Conservation (phyloP, 371 early-diverging fungal genomes). For the Apophysomyces trapeziformis region DNA sequence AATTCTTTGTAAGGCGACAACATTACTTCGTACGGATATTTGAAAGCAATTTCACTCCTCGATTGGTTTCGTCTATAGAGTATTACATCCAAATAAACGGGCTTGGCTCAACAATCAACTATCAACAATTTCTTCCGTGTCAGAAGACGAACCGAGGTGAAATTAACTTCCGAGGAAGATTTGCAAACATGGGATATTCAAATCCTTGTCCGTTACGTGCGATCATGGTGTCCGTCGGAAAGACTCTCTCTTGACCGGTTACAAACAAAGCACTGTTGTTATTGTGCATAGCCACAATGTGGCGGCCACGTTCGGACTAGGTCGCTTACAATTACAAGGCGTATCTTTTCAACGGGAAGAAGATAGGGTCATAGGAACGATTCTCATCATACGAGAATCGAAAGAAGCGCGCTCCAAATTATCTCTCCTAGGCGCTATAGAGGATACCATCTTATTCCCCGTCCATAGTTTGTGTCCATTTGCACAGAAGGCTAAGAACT, state of each 20-base stretch:
- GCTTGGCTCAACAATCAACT: neutral
- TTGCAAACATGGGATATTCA: neutral
- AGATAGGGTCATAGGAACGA: neutral
- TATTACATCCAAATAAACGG: neutral
- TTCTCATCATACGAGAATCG: neutral
- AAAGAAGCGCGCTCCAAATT: neutral
- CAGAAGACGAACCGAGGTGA: neutral
- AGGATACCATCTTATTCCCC: neutral
- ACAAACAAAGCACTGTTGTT: neutral
- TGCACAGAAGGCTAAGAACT: no score
- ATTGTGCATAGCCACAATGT: neutral
- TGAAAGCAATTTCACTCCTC: neutral
- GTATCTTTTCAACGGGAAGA: neutral
- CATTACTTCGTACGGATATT: neutral
- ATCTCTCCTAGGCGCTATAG: neutral
- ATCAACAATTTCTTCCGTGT: neutral
- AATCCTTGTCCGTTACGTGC: neutral
- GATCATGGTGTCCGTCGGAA: neutral
- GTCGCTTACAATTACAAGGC: neutral
- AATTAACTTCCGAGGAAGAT: neutral
- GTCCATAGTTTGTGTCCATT: neutral
- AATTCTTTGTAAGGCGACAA: neutral
- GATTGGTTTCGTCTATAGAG: neutral
- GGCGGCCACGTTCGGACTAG: neutral
- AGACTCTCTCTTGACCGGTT: neutral